Evolutionary conservation across 1,284 basidiomycete genomes (phyloP), one percentile per base, ranked within the genome.

Genomic region (Neonothopanus nambi): DNA sequence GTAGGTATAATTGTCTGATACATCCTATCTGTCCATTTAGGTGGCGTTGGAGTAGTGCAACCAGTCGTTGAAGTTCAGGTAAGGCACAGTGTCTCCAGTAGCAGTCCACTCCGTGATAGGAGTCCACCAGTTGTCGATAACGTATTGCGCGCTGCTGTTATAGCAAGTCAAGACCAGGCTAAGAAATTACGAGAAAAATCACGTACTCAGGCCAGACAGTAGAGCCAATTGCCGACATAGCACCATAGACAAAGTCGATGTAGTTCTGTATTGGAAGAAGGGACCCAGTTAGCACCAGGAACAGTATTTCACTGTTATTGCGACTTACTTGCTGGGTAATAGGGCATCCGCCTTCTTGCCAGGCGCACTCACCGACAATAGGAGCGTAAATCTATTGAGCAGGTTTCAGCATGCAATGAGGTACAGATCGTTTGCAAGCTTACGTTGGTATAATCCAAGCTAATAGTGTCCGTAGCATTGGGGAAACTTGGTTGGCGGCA

Each of bases 21-120:
- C 30, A 33, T 33, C 11, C 26, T 28, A 28, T 11, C 9, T 9
- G 30, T 13, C 8, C 30, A 3, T 6, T 45, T 8, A 44, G 8
- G 44, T 18, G 13, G 52, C 57, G 47, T 51, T 58, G 28, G 61
- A 61, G 44, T 52, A 63, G 47, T 61, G 60, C 11, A 63, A 46
- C 54, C 57, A 63, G 43, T 61, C 62, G 50, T 63, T 58, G 56
- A 63, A 63, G 58, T 62, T 63, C 21, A 35, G n/a, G 54, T 63
- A 63, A 2, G 62, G 62, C 17, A 61, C 49, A 21, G 45, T 57
- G 9, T 60, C 59, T 9, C 57, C 60, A 20, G 60, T 57, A n/a
- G 51, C 54, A 30, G 62, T 56, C 62, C 62, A 63, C 11, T 45
- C 36, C n/a, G 55, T 37, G 46, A 63, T 59, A 17, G 52, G 53